Conservation (phyloP, 331 rosid genomes). For the Phaseolus coccineus region DNA sequence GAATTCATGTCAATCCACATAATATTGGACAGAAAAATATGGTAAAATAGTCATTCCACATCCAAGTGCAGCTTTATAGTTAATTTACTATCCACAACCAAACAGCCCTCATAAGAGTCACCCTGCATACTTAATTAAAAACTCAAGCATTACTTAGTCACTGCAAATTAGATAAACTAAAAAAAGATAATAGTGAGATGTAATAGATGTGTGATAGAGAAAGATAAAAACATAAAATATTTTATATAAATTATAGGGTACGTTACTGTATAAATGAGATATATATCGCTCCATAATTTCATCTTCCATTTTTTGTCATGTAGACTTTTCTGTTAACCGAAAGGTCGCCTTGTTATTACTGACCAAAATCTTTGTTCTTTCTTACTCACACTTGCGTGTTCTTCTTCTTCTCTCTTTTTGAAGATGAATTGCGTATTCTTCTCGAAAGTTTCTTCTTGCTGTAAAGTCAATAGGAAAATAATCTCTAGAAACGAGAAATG, state of each 20-base stretch:
- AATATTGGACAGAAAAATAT: too few relatives aligned
- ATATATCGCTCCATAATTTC: neutral
- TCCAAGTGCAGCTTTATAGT: too few relatives aligned
- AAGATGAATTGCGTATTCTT: neutral
- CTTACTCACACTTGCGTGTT: neutral
- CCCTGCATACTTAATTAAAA: neutral
- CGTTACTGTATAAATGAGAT: too few relatives aligned
- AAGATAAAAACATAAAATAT: too few relatives aligned
- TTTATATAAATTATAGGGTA: too few relatives aligned
- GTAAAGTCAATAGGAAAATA: slow-evolving; percentile 9
- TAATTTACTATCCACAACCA: neutral
- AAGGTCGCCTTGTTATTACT: slow-evolving; percentile 9
- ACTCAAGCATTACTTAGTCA: too few relatives aligned
- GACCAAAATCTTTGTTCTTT: slow-evolving; percentile 3
- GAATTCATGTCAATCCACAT: too few relatives aligned
- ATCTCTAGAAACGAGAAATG: neutral
- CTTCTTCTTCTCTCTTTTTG: too few relatives aligned
- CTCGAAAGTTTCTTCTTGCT: neutral
- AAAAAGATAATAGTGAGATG: too few relatives aligned
- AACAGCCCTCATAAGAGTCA: slow-evolving; percentile 13
- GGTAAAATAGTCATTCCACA: too few relatives aligned
- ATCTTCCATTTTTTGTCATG: neutral
- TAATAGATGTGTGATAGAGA: too few relatives aligned
- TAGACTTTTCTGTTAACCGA: slow-evolving; percentile 33
- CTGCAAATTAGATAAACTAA: too few relatives aligned